These are phyloP conservation scores for Anethum foeniculum DNA, from an alignment of 140 eudicot genomes.

Conservation along the genomic window DNA sequence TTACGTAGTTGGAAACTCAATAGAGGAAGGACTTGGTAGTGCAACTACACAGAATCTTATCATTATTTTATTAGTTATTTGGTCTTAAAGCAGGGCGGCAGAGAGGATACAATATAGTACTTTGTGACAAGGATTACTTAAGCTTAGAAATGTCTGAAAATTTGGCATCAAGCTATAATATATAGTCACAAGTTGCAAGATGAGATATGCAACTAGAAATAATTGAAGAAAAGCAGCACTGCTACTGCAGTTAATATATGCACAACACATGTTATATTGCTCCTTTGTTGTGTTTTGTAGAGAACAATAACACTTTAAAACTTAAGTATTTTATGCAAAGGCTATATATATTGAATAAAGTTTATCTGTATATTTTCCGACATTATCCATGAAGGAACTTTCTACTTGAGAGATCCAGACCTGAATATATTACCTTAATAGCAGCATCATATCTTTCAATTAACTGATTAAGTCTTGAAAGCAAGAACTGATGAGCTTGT, in stretches of 20 bases:
- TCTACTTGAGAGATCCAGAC: not conserved
- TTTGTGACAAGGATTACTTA: not conserved
- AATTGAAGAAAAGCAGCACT: not conserved
- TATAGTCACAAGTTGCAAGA: not conserved
- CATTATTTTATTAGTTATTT: not conserved
- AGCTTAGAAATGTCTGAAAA: not conserved
- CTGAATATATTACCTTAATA: slow-evolving; percentile 33
- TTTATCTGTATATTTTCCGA: not conserved
- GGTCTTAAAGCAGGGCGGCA: not conserved
- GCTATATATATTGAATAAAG: no score
- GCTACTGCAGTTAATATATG: not conserved
- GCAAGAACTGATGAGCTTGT: slow-evolving; percentile 59
- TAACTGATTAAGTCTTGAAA: slow-evolving; percentile 26
- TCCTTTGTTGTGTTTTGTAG: not conserved
- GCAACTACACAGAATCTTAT: not conserved
- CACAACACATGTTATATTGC: not conserved
- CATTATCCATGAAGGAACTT: not conserved
- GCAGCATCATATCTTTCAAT: slow-evolving; percentile 31
- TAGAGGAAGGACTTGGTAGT: not conserved
- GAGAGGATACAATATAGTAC: no score
- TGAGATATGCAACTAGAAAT: not conserved
- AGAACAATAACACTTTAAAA: not conserved
- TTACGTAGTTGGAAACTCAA: not conserved
- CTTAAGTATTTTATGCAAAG: not conserved
- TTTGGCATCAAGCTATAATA: not conserved